These are phyloP conservation scores for Luffa aegyptiaca DNA, from an alignment of 306 rosid species.

Conservation along the genomic window DNA sequence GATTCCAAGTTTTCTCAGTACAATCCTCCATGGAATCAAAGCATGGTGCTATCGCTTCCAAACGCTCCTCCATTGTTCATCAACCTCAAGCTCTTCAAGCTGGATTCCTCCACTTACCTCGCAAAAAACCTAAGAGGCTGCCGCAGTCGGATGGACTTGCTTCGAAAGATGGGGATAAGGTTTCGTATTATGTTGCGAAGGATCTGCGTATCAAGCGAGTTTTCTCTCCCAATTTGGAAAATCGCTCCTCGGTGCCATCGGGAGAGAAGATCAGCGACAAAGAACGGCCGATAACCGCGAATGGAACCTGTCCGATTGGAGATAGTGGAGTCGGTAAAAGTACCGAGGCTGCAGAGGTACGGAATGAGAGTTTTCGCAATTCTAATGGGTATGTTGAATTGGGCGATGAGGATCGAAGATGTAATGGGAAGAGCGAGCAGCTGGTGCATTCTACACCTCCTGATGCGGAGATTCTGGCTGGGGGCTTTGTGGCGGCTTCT, in stretches of 20 bases:
- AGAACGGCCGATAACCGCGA: neutral
- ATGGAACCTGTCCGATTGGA: neutral
- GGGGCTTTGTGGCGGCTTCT: neutral
- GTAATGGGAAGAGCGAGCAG: conserved; percentile 9
- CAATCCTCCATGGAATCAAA: conserved; percentile 29
- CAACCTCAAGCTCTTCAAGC: conserved; percentile 3
- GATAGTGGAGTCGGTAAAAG: neutral
- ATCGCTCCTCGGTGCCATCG: neutral
- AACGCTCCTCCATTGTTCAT: neutral
- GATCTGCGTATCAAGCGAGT: conserved; percentile 67
- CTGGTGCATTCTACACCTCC: conserved; percentile 21
- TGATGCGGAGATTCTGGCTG: conserved; percentile 16
- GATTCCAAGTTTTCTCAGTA: neutral
- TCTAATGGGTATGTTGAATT: neutral
- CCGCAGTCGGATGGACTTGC: neutral
- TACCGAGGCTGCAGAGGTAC: neutral
- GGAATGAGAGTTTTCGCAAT: neutral
- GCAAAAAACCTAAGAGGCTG: neutral
- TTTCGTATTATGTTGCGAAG: conserved; percentile 19
- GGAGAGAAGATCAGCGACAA: neutral
- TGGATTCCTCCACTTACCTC: neutral
- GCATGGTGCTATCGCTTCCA: conserved; percentile 18
- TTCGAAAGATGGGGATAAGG: neutral
- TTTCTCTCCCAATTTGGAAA: conserved; percentile 31
- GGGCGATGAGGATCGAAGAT: neutral